Evolutionary conservation across 1,284 basidiomycete species (phyloP).

Genomic region (Cryptococcus hybrid): DNA sequence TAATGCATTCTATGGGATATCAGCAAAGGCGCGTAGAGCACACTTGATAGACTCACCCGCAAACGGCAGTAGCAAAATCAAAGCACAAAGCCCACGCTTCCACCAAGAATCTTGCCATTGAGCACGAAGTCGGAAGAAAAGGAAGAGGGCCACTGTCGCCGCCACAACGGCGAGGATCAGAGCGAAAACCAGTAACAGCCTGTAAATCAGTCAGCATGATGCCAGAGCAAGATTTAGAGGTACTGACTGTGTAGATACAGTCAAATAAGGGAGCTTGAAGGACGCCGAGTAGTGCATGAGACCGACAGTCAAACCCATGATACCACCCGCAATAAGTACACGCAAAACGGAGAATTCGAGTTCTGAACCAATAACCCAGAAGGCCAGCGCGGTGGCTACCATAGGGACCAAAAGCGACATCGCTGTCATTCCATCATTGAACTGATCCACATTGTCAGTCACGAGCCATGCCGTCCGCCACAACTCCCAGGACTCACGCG

Average conservation of each 20-base stretch:
- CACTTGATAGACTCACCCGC: constrained; percentile 38
- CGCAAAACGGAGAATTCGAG: constrained; percentile 49
- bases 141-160: constrained; percentile 51
- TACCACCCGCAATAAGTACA: constrained; percentile 50
- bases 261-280: constrained; percentile 48
- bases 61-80: constrained; percentile 53
- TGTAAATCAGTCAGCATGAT: constrained; percentile 4
- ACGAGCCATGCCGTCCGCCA: not conserved
- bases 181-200: constrained; percentile 51
- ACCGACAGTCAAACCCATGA: constrained; percentile 24
- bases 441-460: constrained; percentile 28
- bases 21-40: constrained; percentile 43
- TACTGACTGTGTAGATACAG: constrained; percentile 37
- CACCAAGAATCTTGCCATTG: constrained; percentile 56
- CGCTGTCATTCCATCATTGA: constrained; percentile 53
- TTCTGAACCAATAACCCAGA: constrained; percentile 53
- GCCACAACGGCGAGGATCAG: constrained; percentile 53
- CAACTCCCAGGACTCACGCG: constrained; percentile 23
- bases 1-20: constrained; percentile 57
- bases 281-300: constrained; percentile 55
- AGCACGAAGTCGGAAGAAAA: constrained; percentile 53
- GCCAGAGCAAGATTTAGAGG: too few species aligned
- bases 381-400: constrained; percentile 51
- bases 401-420: constrained; percentile 54
- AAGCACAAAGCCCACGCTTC: constrained; percentile 51